Conservation (phyloP, 2,329 filamentous ascomycete genomes). For the Tympanopsis confertula region DNA sequence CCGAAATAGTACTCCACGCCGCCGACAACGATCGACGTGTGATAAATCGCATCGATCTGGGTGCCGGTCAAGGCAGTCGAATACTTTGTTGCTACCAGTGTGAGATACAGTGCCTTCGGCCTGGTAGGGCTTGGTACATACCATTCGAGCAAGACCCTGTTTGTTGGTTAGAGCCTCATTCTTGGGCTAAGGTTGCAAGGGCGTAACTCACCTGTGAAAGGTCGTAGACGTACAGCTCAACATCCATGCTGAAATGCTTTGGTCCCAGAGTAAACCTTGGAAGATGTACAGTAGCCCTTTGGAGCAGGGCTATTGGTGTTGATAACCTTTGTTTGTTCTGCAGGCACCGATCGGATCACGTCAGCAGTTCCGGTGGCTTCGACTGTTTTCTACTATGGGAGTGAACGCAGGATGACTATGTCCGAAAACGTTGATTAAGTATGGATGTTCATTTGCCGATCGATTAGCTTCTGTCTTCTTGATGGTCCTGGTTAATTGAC, state of each 20-base stretch:
- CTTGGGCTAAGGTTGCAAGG: too few relatives aligned
- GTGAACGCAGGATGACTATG: too few relatives aligned
- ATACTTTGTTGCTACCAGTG: too few relatives aligned
- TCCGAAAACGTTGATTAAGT: too few relatives aligned
- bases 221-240: constrained; percentile 46
- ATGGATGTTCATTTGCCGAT: too few relatives aligned
- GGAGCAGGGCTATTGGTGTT: not conserved
- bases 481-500: too few relatives aligned
- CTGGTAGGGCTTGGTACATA: not conserved
- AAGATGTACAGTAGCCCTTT: not conserved
- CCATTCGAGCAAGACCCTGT: not conserved
- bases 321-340: not conserved
- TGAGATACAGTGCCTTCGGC: too few relatives aligned
- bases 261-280: not conserved
- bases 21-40: constrained; percentile 78
- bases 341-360: not conserved
- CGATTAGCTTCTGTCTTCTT: too few relatives aligned
- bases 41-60: constrained; percentile 81
- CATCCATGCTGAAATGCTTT: constrained; percentile 28
- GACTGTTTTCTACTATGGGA: too few relatives aligned
- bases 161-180: too few relatives aligned
- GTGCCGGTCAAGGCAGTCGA: constrained; percentile 42
- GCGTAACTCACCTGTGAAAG: constrained; percentile 27
- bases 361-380: not conserved
- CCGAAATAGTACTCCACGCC: constrained; percentile 88